Base-by-base conservation (phyloP, 371 early-diverging fungal genomes). In the Blastocladiella emersonii region DNA sequence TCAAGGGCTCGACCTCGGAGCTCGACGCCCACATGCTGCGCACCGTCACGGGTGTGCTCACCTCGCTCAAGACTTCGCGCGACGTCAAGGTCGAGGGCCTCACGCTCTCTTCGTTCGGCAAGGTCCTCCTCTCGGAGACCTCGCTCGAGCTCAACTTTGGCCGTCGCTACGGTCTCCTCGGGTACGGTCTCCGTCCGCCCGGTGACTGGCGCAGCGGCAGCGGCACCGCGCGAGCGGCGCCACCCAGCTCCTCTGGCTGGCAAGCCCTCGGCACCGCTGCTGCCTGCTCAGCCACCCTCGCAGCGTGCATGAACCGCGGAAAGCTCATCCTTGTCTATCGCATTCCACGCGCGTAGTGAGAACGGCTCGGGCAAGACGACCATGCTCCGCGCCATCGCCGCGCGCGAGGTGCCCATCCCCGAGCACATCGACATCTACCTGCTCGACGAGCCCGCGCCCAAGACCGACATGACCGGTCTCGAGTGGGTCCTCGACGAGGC, bases 91-190 rank as follows among this genome's bases (percentile, higher is more conserved):
- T 96, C 65, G 96, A 95, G 71, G 88, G 87, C 13, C 95, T 84
- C 82, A 88, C 92, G 34, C 85, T 98, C 61, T 86, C 87, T 65
- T 96, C 87, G 82, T 91, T 88, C 75, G 94, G 94, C 56, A 88
- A 93, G 70, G 85, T 85, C 65, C 81, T 98, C 66, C 87, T 98
- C 71, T 80, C 87, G 66, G 95, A 95, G 72, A 87, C 96, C 35
- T 87, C 88, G 56, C 85, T 98, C 66, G 97, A 96, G 81, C 85
- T 98, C 72, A 98, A 95, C 84, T 93, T 88, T 78, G 97, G 96
- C 69, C 87, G 96, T 74, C 85, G 98, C 65, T 96, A 91, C 72
- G 98, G 95, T 73, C 84, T 99, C 56, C 79, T 98, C 55, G 99
- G 99, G 63, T 82, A 87, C 55, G 99, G 98, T 80, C 5, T 37